Evolutionary conservation across 2,329 filamentous ascomycete species (phyloP), one percentile per base, ranked within the genome.

Genomic region (Colletotrichum sp.): DNA sequence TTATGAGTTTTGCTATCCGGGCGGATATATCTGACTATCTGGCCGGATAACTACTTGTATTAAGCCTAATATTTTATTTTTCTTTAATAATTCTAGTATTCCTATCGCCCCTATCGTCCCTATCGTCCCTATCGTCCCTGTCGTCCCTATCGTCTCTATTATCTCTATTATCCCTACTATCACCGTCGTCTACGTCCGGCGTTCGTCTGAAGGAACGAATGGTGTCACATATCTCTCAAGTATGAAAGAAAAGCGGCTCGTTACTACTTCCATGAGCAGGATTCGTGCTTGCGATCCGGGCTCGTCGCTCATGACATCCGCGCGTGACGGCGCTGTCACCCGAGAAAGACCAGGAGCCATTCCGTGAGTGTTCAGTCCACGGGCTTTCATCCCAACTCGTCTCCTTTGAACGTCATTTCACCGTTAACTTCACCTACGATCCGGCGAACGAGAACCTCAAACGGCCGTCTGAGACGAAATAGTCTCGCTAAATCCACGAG

Each of bases 401-500:
- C 16, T 38, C 5, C 8, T 9, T 38, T 38, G 15, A 18, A 38
- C 1, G 5, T 1, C 8, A 2, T 4, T 4, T 51, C 5, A 13
- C n/a, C 11, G 6, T 12, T 51, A 12, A 13, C 1, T 51, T 13
- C 43, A 24, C n/a, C 11, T 51, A 51, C 12, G 4, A 51, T 8
- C 43, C 11, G n/a, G 43, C 43, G 43, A 51, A 13, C n/a, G n/a
- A 51, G 43, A 21, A 21, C 43, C 31, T 16, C 7, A 12, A 47
- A n/a, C 6, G 1, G 5, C n/a, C n/a, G 21, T 24, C 43, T 12
- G n/a, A 5, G 2, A 21, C 43, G 43, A 5, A 5, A 2, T 3
- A 21, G n/a, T 51, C n/a, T 24, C n/a, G 4, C 11, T 2, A 51
- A 51, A 51, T 6, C n/a, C n/a, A 21, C n/a, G n/a, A 51, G n/a